These are phyloP conservation scores for Scheffersomyces lignicola DNA, from an alignment of 1,139 yeast species.

Conservation along the genomic window DNA sequence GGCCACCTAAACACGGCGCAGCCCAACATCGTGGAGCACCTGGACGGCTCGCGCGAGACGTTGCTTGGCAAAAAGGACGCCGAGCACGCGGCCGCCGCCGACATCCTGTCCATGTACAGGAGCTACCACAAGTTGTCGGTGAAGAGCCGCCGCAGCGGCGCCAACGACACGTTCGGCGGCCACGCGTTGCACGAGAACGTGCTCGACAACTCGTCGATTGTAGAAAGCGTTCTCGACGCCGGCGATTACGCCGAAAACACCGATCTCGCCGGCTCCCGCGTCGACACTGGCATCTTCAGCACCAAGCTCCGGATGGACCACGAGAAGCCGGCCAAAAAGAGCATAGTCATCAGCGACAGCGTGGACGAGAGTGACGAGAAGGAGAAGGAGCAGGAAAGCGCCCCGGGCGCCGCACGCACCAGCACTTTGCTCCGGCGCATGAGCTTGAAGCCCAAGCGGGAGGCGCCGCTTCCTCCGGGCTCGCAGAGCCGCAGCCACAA, in stretches of 20 bases:
- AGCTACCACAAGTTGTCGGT: not conserved
- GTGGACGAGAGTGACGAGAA: constrained; percentile 62
- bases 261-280: constrained; percentile 19
- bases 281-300: constrained; percentile 31
- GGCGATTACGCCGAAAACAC: constrained; percentile 7
- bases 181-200: constrained; percentile 9
- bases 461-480: constrained; percentile 46
- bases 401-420: not conserved
- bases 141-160: not conserved
- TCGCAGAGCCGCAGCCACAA: constrained; percentile 11
- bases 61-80: constrained; percentile 13
- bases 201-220: constrained; percentile 17
- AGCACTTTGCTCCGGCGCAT: constrained; percentile 26
- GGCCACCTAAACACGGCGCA: constrained; percentile 24
- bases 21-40: constrained; percentile 26
- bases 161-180: constrained; percentile 8
- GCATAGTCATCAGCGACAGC: constrained; percentile 8
- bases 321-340: constrained; percentile 6
- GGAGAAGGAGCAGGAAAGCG: not conserved
- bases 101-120: not conserved
- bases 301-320: constrained; percentile 15
- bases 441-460: constrained; percentile 44
- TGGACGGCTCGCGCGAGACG: constrained; percentile 26
- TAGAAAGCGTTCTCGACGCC: constrained; percentile 14
- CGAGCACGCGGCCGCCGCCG: constrained; percentile 5